Evolutionary conservation across 2,329 filamentous ascomycete genomes (phyloP), one percentile per base, ranked within the genome.

Genomic region (Botrytis tulipae): DNA sequence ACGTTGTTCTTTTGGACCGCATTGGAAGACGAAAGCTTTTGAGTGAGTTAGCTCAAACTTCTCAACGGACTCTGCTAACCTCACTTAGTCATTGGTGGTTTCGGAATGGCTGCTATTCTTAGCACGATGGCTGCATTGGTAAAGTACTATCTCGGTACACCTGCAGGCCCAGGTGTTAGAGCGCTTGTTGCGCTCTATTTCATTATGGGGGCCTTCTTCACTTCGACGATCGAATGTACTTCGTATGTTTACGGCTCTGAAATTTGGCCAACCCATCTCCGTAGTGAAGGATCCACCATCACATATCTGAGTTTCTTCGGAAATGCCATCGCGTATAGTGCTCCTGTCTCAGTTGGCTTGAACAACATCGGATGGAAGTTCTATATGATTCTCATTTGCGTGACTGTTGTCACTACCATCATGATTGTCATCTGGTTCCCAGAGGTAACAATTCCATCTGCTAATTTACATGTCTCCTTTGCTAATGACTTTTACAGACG

Each of bases 251-350:
- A 82, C 63, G 77, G 76, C 18, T 79, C 77, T 25, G 81, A 82
- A 71, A 82, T 82, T 42, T 82, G 79, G 78, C 81, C 81, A 10
- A 82, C 81, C 4, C 80, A 81, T 72, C 70, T 81, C 7, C 78
- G 80, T n/a, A 78, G 76, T 71, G 37, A 76, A 32, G 75, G 75
- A 25, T 46, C 44, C 7, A 63, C 70, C 10, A 71, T 71, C 10
- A 37, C 70, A 22, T 63, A 63, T 71, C 1, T 62, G 9, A 63
- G 70, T 54, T 63, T 71, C 44, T 71, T 71, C 29, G 59, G 59
- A 54, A 63, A 63, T 54, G 59, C 70, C 20, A 71, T 71, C n/a
- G 59, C 59, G 9, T 71, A 63, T 54, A 63, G 59, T 29, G 59
- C 59, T 32, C 59, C 70, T 4, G 60, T 63, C 18, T 40, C 70